Evolutionary conservation across 176 grass and related monocot genomes (phyloP).

Genomic region (Bromus sterilis): DNA sequence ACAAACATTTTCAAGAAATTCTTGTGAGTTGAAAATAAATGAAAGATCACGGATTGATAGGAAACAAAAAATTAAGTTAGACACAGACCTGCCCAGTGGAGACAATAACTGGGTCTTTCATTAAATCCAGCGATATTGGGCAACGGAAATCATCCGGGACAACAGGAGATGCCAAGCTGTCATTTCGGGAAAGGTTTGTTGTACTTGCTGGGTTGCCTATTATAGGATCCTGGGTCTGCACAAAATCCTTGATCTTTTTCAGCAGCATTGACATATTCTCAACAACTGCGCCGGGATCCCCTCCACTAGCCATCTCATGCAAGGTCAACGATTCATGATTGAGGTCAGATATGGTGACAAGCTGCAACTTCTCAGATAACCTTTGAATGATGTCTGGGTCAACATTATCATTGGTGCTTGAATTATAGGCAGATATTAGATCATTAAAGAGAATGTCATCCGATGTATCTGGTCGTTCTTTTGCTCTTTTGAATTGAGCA

Average conservation of each 20-base stretch:
- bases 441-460: constrained; percentile 73
- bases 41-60: neutral
- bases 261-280: constrained; percentile 68
- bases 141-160: constrained; percentile 90
- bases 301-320: constrained; percentile 62
- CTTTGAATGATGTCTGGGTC: constrained; percentile 47
- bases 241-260: constrained; percentile 87
- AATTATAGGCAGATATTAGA: constrained; percentile 64
- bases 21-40: constrained; percentile 20
- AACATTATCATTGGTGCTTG: constrained; percentile 25
- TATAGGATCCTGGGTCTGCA: constrained; percentile 57
- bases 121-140: constrained; percentile 82
- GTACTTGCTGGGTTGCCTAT: constrained; percentile 22
- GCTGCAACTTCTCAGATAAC: constrained; percentile 78
- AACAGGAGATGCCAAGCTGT: constrained; percentile 31
- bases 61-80: neutral
- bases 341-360: constrained; percentile 69
- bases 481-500: constrained; percentile 85
- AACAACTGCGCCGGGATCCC: constrained; percentile 56
- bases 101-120: constrained; percentile 94
- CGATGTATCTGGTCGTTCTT: constrained; percentile 64
- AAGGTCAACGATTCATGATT: constrained; percentile 81
- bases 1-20: constrained; percentile 30
- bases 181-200: constrained; percentile 20
- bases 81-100: constrained; percentile 74